Conservation (phyloP, 768 basidiomycete species). For the Clitopilus passeckerianus region DNA sequence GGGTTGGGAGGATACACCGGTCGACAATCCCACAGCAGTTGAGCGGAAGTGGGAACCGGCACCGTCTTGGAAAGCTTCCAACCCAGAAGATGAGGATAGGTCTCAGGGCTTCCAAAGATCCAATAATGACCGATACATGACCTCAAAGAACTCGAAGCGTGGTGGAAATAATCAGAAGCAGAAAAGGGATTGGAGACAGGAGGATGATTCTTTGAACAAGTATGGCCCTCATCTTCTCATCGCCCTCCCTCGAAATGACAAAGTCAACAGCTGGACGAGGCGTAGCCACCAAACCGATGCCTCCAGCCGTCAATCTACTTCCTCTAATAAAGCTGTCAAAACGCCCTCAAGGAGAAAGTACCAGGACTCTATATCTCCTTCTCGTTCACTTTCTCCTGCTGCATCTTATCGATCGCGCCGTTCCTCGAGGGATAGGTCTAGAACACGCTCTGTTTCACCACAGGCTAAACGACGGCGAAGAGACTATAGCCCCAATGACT, state of each 20-base stretch:
- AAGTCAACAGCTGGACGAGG: slow-evolving; percentile 53
- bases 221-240: slow-evolving; percentile 25
- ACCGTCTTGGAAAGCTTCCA: slow-evolving; percentile 56
- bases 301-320: background rate
- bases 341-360: slow-evolving; percentile 40
- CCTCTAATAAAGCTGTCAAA: slow-evolving; percentile 29
- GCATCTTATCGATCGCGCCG: slow-evolving; percentile 61
- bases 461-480: slow-evolving; percentile 49
- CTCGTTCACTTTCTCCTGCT: slow-evolving; percentile 57
- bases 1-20: slow-evolving; percentile 27
- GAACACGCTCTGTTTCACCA: slow-evolving; percentile 57
- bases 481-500: slow-evolving; percentile 40
- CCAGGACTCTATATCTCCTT: slow-evolving; percentile 47
- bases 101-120: background rate
- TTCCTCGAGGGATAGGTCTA: slow-evolving; percentile 63
- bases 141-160: slow-evolving; percentile 24
- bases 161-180: slow-evolving; percentile 29
- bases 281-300: slow-evolving; percentile 18
- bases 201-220: slow-evolving; percentile 76
- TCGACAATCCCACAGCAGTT: slow-evolving; percentile 7
- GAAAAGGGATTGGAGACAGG: slow-evolving; percentile 47
- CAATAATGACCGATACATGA: slow-evolving; percentile 27
- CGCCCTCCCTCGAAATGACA: background rate
- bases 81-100: slow-evolving; percentile 24
- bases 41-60: slow-evolving; percentile 62